Percentiles rank a stretch among this genome's conserved stretches.
Conservation (phyloP, 2,329 filamentous ascomycete genomes). For the Tolypocladium endophyticum region DNA sequence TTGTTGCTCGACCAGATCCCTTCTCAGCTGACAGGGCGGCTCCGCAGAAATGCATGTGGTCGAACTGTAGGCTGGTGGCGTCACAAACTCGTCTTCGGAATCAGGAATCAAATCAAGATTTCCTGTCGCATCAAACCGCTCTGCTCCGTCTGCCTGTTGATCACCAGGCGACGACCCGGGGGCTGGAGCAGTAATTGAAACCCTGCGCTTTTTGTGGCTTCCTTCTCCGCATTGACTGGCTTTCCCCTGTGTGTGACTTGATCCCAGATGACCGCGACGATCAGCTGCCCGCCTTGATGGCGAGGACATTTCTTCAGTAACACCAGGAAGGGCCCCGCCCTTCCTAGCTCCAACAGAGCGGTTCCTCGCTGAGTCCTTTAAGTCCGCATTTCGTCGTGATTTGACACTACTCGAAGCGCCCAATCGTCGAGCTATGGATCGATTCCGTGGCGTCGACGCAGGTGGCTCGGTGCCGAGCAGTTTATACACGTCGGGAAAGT, state of each 20-base stretch:
- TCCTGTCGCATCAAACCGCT: background rate
- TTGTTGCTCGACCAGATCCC: too few relatives aligned
- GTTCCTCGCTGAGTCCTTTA: constrained; percentile 3
- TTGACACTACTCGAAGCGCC: constrained; percentile 8
- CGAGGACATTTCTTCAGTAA: constrained; percentile 12
- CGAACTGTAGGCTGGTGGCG: constrained; percentile 15
- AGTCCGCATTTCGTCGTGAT: constrained; percentile 8
- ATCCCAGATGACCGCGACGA: constrained; percentile 2
- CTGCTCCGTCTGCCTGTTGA: constrained; percentile 4
- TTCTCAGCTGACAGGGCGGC: background rate
- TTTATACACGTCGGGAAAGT: constrained; percentile 45
- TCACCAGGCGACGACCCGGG: background rate
- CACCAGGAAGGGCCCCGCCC: constrained; percentile 6
- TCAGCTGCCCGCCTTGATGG: constrained; percentile 12
- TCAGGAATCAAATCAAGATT: constrained; percentile 35
- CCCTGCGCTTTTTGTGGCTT: constrained; percentile 8
- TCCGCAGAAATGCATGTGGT: background rate
- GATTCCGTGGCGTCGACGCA: constrained; percentile 20
- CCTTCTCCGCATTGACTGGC: constrained; percentile 4
- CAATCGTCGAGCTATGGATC: constrained; percentile 10
- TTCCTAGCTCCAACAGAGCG: background rate
- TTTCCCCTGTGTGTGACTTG: constrained; percentile 3
- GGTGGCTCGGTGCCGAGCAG: constrained; percentile 30
- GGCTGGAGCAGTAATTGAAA: background rate
- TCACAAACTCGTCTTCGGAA: constrained; percentile 45